Percentiles rank a stretch among this genome's conserved stretches.
These are phyloP conservation scores for Prunus padus DNA, from an alignment of 306 rosid genomes.

Conservation along the genomic window DNA sequence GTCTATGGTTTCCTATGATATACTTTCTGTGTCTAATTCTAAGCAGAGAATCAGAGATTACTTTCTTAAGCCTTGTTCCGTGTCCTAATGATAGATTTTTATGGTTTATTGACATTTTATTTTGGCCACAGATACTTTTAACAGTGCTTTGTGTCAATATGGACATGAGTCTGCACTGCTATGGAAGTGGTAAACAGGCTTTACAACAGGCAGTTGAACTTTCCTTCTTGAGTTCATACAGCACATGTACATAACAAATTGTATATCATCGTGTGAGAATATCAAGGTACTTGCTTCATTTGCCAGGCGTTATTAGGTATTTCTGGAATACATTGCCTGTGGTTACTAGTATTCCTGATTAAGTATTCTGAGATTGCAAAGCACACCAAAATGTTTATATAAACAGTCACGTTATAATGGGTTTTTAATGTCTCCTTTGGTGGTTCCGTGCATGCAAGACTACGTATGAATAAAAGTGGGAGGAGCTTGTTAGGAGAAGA, in stretches of 20 bases:
- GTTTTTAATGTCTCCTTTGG: no score
- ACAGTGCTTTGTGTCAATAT: slow-evolving; percentile 94
- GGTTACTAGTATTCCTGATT: neutral
- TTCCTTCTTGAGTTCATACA: slow-evolving; percentile 92
- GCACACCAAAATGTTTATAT: neutral
- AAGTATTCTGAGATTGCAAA: neutral
- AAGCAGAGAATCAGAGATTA: neutral
- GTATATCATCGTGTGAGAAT: slow-evolving; percentile 96
- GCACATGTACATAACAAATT: slow-evolving; percentile 92
- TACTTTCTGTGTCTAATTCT: slow-evolving; percentile 21
- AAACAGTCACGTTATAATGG: no score
- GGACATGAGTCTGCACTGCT: slow-evolving; percentile 99
- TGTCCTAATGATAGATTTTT: slow-evolving; percentile 23
- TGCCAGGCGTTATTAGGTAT: neutral
- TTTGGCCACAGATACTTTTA: slow-evolving; percentile 75
- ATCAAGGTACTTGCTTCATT: slow-evolving; percentile 62
- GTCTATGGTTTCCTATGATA: slow-evolving; percentile 24
- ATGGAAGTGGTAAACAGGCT: slow-evolving; percentile 99
- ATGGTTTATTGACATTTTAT: slow-evolving; percentile 37
- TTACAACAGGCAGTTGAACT: slow-evolving; percentile 94
- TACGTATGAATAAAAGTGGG: neutral
- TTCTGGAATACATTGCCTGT: neutral
- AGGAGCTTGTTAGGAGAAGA: neutral
- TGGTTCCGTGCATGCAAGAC: no score
- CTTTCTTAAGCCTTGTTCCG: neutral